phyloP scores from a whole-genome alignment of 768 basidiomycete genomes.

The Lactarius vividus region DNA sequence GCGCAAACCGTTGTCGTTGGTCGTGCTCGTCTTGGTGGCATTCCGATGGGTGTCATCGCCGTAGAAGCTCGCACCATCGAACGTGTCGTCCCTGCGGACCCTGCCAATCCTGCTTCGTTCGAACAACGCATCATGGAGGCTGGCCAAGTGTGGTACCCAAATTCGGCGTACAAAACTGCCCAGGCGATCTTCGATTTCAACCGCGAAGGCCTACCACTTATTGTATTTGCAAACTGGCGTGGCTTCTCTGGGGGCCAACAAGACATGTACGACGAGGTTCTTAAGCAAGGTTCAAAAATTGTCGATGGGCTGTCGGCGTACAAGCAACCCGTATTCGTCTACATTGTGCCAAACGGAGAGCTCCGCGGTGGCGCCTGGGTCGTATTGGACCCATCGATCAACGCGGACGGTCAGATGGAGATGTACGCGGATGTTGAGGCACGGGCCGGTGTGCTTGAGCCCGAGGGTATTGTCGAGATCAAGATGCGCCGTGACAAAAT shows the following conservation, averaged over 20 bases:
- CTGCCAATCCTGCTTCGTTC: slow-evolving; percentile 93
- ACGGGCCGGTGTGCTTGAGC: slow-evolving; percentile 93
- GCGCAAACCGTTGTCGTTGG: slow-evolving; percentile 98
- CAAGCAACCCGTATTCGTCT: slow-evolving; percentile 97
- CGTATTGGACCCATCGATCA: slow-evolving; percentile 97
- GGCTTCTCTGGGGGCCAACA: slow-evolving; percentile 99
- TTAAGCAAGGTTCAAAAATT: slow-evolving; percentile 97
- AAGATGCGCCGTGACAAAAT: slow-evolving; percentile 97
- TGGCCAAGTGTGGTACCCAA: slow-evolving; percentile 99
- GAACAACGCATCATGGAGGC: slow-evolving; percentile 99
- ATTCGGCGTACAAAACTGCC: slow-evolving; percentile 98
- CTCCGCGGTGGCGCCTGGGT: slow-evolving; percentile 99
- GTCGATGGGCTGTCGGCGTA: slow-evolving; percentile 97
- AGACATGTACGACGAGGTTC: slow-evolving; percentile 97
- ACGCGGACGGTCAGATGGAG: slow-evolving; percentile 88
- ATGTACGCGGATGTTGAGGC: slow-evolving; percentile 98
- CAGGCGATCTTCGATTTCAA: slow-evolving; percentile 99
- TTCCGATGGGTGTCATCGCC: slow-evolving; percentile 96
- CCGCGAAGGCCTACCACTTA: slow-evolving; percentile 92
- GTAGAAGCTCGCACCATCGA: slow-evolving; percentile 98
- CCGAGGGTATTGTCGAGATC: slow-evolving; percentile 97
- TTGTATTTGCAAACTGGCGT: slow-evolving; percentile 99
- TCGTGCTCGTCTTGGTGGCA: slow-evolving; percentile 92
- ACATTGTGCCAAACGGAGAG: slow-evolving; percentile 98
- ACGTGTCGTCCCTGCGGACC: slow-evolving; percentile 94